These are phyloP conservation scores for Debaryomyces maramus DNA, from an alignment of 805 yeast genomes.

Conservation along the genomic window DNA sequence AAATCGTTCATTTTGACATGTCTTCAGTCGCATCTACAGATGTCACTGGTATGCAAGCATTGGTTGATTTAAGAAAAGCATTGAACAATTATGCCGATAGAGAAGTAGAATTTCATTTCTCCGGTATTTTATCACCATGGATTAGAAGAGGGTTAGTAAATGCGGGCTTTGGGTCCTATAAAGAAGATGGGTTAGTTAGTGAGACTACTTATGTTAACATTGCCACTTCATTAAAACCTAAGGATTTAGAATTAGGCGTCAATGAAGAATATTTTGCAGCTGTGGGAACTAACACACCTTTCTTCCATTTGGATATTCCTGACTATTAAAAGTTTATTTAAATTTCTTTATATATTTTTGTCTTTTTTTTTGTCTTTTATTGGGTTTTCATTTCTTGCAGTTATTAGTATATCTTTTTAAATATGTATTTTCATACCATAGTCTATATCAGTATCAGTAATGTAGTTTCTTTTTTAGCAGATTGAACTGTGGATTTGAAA, in stretches of 20 bases:
- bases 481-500: not conserved
- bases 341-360: not conserved
- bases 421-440: not conserved
- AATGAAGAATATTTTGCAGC: slow-evolving; percentile 49
- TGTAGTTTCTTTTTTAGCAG: not conserved
- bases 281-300: slow-evolving; percentile 65
- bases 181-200: slow-evolving; percentile 39
- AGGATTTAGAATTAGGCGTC: slow-evolving; percentile 32
- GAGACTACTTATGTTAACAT: slow-evolving; percentile 43
- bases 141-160: slow-evolving; percentile 70
- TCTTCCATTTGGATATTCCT: slow-evolving; percentile 79
- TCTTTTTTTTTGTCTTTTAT: not conserved
- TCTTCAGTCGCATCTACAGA: slow-evolving; percentile 75
- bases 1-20: slow-evolving; percentile 78
- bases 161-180: slow-evolving; percentile 73
- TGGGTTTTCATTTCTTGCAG: not conserved
- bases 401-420: not conserved
- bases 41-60: slow-evolving; percentile 74
- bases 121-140: slow-evolving; percentile 87
- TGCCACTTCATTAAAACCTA: slow-evolving; percentile 24
- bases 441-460: not conserved
- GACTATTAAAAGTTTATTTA: slow-evolving; percentile 29
- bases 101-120: slow-evolving; percentile 86
- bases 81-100: slow-evolving; percentile 72
- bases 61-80: slow-evolving; percentile 74